Conservation (phyloP, 1,284 basidiomycete genomes). For the Laetiporus sulphureus region DNA sequence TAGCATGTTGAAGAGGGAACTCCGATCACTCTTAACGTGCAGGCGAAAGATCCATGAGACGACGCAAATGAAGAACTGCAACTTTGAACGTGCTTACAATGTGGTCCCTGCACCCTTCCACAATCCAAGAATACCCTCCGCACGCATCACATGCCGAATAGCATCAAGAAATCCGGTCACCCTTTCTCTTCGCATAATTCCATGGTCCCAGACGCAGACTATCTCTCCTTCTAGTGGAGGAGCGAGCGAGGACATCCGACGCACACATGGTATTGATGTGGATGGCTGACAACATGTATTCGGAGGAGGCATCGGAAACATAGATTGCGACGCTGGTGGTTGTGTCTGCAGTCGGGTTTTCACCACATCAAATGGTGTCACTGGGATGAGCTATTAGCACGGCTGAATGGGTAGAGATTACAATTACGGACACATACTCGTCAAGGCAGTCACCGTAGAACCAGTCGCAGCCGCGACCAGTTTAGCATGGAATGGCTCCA, state of each 20-base stretch:
- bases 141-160: constrained; percentile 67
- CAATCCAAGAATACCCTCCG: constrained; percentile 72
- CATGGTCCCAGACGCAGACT: constrained; percentile 73
- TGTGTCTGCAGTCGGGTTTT: constrained; percentile 92
- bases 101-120: constrained; percentile 91
- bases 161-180: constrained; percentile 82
- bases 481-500: constrained; percentile 76
- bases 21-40: constrained; percentile 67
- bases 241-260: constrained; percentile 69
- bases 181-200: constrained; percentile 60
- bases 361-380: constrained; percentile 94
- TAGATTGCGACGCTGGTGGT: constrained; percentile 37
- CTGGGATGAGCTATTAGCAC: constrained; percentile 31
- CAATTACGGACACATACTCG: constrained; percentile 52
- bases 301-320: constrained; percentile 42
- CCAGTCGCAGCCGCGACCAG: constrained; percentile 77
- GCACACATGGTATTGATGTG: constrained; percentile 44
- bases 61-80: too few species aligned
- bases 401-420: not conserved
- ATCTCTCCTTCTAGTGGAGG: constrained; percentile 48
- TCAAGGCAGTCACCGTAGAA: constrained; percentile 76
- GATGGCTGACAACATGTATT: constrained; percentile 61
- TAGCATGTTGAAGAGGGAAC: constrained; percentile 92
- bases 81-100: constrained; percentile 48
- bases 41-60: too few species aligned